Evolutionary conservation across 2,329 filamentous ascomycete species (phyloP).

Genomic region (Cytospora piceae): DNA sequence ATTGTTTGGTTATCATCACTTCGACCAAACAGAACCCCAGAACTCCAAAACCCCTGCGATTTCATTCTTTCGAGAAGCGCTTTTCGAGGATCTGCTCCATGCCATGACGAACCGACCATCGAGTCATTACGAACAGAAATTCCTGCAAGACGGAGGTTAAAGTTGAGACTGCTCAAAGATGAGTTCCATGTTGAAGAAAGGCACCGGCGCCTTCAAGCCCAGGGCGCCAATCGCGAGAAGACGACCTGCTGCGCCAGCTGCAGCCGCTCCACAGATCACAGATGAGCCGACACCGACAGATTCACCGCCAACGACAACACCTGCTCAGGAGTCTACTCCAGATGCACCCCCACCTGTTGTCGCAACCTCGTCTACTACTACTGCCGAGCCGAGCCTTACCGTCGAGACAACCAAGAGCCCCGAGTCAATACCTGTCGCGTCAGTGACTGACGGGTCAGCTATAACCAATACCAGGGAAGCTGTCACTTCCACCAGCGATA

Average conservation of each 20-base stretch:
- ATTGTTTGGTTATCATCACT: not conserved
- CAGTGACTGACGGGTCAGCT: not conserved
- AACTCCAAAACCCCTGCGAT: not conserved
- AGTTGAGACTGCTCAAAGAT: constrained; percentile 48
- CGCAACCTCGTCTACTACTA: constrained; percentile 19
- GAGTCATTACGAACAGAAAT: constrained; percentile 7
- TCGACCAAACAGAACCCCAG: not conserved
- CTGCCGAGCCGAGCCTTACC: constrained; percentile 6
- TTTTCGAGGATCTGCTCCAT: constrained; percentile 8
- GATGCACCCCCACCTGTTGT: constrained; percentile 23
- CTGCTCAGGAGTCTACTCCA: constrained; percentile 12
- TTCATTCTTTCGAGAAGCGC: not conserved
- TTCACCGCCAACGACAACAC: constrained; percentile 30
- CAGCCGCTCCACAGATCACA: constrained; percentile 30
- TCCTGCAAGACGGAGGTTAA: constrained; percentile 27
- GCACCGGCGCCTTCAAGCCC: constrained; percentile 66
- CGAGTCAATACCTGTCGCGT: constrained; percentile 6
- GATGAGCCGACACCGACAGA: constrained; percentile 29
- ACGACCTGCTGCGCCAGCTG: constrained; percentile 45
- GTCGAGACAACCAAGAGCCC: constrained; percentile 11
- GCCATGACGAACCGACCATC: constrained; percentile 24
- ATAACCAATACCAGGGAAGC: not conserved
- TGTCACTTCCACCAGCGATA: not conserved
- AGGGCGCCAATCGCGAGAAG: constrained; percentile 64
- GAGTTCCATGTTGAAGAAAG: constrained; percentile 72